phyloP scores from a whole-genome alignment of 805 yeast species.

The Pichia scutulata region DNA sequence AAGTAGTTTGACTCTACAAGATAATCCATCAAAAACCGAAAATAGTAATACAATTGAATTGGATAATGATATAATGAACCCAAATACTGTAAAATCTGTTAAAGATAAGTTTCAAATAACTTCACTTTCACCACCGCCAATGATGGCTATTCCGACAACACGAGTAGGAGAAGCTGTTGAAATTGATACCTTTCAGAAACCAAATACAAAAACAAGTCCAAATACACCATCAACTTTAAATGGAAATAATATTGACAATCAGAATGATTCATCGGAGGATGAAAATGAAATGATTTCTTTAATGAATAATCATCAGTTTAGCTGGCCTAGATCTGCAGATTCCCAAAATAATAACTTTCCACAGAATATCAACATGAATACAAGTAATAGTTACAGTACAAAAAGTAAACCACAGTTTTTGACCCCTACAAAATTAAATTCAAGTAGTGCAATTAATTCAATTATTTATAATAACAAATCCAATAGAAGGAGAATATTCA shows the following conservation, averaged over 20 bases:
- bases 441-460: background rate
- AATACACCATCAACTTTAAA: background rate
- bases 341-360: background rate
- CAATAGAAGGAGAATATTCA: slow-evolving; percentile 15
- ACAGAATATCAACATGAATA: background rate
- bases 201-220: background rate
- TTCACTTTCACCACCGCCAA: slow-evolving; percentile 54
- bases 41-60: background rate
- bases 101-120: slow-evolving; percentile 7
- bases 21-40: background rate
- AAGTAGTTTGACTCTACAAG: background rate
- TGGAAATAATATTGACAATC: background rate
- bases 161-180: slow-evolving; percentile 73
- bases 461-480: background rate
- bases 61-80: background rate
- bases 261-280: slow-evolving; percentile 16
- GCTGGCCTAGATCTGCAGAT: slow-evolving; percentile 21
- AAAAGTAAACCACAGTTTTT: background rate
- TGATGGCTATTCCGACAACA: slow-evolving; percentile 76
- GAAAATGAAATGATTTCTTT: slow-evolving; percentile 25
- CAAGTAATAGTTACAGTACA: background rate
- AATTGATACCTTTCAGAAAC: slow-evolving; percentile 38
- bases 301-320: slow-evolving; percentile 27
- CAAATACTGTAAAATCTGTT: background rate
- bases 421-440: background rate